These are phyloP conservation scores for Triadica sebifera DNA, from an alignment of 345 rosid species.

Conservation along the genomic window DNA sequence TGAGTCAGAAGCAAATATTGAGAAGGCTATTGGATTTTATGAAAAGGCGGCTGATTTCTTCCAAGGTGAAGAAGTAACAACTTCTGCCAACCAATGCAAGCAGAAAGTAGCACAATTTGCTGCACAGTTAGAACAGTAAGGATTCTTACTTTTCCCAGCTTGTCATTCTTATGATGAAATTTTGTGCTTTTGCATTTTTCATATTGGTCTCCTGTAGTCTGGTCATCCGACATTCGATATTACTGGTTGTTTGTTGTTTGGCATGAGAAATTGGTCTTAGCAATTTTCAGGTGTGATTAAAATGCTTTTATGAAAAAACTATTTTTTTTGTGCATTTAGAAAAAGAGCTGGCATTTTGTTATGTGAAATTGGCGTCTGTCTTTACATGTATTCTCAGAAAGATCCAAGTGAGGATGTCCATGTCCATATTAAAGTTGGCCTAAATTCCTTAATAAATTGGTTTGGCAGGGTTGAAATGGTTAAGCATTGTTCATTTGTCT, in stretches of 20 bases:
- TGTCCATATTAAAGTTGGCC: neutral
- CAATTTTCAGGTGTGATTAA: neutral
- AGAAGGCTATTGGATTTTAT: constrained; percentile 27
- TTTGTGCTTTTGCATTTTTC: neutral
- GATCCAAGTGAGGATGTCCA: neutral
- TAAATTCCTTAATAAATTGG: no score
- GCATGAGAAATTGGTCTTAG: neutral
- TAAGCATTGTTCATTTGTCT: neutral
- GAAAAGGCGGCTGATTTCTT: constrained; percentile 35
- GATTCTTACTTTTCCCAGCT: constrained; percentile 7
- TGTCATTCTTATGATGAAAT: neutral
- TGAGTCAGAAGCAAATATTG: constrained; percentile 31
- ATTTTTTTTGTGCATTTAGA: neutral
- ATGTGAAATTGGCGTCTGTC: neutral
- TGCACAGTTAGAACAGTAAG: constrained; percentile 90
- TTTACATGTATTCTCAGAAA: neutral
- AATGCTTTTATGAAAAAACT: neutral
- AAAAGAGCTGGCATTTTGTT: neutral
- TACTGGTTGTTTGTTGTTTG: neutral
- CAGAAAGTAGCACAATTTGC: constrained; percentile 96
- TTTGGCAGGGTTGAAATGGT: neutral
- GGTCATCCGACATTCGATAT: neutral
- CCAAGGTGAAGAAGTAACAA: constrained; percentile 57
- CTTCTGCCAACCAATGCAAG: constrained; percentile 97
- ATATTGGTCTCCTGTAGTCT: neutral